Evolutionary conservation across 2,329 filamentous ascomycete genomes (phyloP), one percentile per base, ranked within the genome.

Genomic region (Colletotrichum gigasporum): DNA sequence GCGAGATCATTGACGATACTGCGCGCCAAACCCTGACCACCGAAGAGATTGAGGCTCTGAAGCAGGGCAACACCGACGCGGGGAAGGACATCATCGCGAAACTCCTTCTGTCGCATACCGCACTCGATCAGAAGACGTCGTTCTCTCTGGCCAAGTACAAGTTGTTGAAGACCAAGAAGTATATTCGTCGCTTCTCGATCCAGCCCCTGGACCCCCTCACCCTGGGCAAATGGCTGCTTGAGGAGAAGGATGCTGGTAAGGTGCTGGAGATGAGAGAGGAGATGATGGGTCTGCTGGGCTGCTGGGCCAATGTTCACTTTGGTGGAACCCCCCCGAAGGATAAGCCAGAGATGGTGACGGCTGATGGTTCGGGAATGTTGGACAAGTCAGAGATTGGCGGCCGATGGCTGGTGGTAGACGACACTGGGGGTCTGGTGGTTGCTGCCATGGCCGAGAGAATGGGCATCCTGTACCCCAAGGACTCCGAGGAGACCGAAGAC

Each of bases 101-200:
- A 78, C 88, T 99, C 24, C 87, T 99, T 77, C 85, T 94, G 28
- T 96, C 94, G 42, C 96, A 99, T 77, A 90, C 92, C 16, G 92
- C 91, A 1, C 85, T 99, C 42, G 94, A 97, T 69, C 91, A 98
- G 80, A 99, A 99, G 83, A 98, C 96, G 0, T 85, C 89, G 0
- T 99, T 96, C 73, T 96, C 94, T 2, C 82, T 97, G 62, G 94
- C 95, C 42, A 99, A 99, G 77, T 99, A 99, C 79, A 97, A 96
- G 72, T 82, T 98, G 16, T 85, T 97, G 45, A 99, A 99, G 81
- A 91, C 92, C 68, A 94, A 90, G 75, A 99, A 99, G 78, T 98
- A 97, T 75, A 86, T 98, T 68, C 90, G 91, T 71, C 85, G 94
- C 11, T 98, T 99, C 73, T 93, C 91, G 0, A 87, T 96, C 2